Conservation (phyloP, 1,139 yeast species). For the Candida albicans region DNA sequence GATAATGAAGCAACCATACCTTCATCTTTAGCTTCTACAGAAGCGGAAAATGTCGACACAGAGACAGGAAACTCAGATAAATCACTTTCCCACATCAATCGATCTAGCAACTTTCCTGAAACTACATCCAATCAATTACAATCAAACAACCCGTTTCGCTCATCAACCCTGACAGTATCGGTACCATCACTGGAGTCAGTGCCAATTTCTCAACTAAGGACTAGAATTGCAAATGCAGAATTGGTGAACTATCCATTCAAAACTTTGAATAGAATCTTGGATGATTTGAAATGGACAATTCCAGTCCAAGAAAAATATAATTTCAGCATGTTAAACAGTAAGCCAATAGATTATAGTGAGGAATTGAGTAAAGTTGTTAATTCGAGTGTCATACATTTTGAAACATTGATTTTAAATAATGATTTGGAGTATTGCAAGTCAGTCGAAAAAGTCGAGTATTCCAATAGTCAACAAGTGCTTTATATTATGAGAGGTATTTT, state of each 20-base stretch:
- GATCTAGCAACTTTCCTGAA: constrained; percentile 3
- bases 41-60: not conserved
- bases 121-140: constrained; percentile 4
- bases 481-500: constrained; percentile 37
- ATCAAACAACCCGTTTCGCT: constrained; percentile 11
- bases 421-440: constrained; percentile 32
- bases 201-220: constrained; percentile 6
- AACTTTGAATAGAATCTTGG: constrained; percentile 64
- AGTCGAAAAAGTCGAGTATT: constrained; percentile 21
- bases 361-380: constrained; percentile 23
- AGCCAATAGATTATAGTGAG: constrained; percentile 37
- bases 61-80: constrained; percentile 7
- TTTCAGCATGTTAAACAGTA: constrained; percentile 27
- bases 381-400: constrained; percentile 15
- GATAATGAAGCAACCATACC: no score
- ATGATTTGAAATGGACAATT: constrained; percentile 55
- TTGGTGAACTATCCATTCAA: constrained; percentile 44
- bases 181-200: constrained; percentile 1
- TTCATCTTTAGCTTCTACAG: not conserved
- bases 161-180: not conserved
- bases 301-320: constrained; percentile 23
- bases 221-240: constrained; percentile 14
- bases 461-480: constrained; percentile 23
- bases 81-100: constrained; percentile 7
- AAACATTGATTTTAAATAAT: constrained; percentile 35